Evolutionary conservation across 2,329 filamentous ascomycete species (phyloP).

Genomic region (Paecilomyces formosus): DNA sequence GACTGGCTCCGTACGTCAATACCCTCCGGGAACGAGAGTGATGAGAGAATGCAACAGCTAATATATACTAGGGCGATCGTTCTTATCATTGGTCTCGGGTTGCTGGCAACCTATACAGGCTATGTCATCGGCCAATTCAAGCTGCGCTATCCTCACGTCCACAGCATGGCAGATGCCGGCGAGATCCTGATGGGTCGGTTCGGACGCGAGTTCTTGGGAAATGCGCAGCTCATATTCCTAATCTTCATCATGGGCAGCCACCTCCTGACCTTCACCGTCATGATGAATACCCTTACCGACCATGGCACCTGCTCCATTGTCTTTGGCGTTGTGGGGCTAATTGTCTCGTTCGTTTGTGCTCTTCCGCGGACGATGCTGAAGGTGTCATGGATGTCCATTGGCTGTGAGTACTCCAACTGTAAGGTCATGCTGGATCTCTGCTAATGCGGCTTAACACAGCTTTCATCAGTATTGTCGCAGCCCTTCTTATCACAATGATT

Average conservation of each 20-base stretch:
- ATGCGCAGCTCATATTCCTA: slow-evolving; percentile 56
- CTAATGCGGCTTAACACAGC: slow-evolving; percentile 25
- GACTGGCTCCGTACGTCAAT: slow-evolving; percentile 42
- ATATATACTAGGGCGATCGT: slow-evolving; percentile 38
- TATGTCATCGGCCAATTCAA: slow-evolving; percentile 56
- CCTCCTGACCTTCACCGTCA: slow-evolving; percentile 61
- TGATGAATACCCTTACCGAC: slow-evolving; percentile 57
- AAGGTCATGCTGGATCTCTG: background rate
- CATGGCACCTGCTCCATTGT: slow-evolving; percentile 58
- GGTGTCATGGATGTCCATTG: slow-evolving; percentile 55
- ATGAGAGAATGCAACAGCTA: background rate
- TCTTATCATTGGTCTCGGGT: slow-evolving; percentile 45
- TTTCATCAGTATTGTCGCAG: slow-evolving; percentile 56
- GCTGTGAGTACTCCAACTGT: slow-evolving; percentile 31
- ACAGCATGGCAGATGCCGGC: slow-evolving; percentile 62
- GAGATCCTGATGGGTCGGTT: slow-evolving; percentile 53
- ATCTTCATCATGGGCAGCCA: slow-evolving; percentile 67
- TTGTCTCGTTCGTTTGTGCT: slow-evolving; percentile 52
- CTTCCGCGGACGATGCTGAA: slow-evolving; percentile 57
- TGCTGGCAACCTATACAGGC: slow-evolving; percentile 54
- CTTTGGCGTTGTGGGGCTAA: slow-evolving; percentile 53
- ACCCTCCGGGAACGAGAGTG: background rate
- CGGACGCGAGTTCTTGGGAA: slow-evolving; percentile 56
- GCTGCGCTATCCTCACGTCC: slow-evolving; percentile 49
- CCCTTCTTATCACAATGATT: slow-evolving; percentile 61